These are phyloP conservation scores for Amyloporia xantha DNA, from an alignment of 768 basidiomycete species.

Conservation along the genomic window DNA sequence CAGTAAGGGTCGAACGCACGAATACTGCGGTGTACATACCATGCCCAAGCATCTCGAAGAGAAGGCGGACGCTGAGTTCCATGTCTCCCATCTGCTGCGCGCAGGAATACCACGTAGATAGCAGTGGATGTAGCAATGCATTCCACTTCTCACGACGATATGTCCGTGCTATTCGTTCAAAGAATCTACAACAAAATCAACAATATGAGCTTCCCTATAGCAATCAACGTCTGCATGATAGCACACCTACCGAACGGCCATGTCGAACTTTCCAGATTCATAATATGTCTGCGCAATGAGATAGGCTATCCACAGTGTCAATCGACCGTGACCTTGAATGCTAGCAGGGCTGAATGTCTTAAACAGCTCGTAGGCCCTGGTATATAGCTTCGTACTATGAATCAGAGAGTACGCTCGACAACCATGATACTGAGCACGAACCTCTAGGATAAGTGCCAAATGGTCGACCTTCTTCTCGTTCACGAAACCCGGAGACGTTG, in stretches of 20 bases:
- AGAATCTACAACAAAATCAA: conserved; percentile 50
- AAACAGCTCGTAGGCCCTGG: conserved; percentile 90
- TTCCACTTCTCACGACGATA: conserved; percentile 86
- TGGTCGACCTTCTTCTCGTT: conserved; percentile 96
- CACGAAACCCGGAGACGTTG: conserved; percentile 59
- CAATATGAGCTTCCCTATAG: background rate
- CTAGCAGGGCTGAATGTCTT: conserved; percentile 58
- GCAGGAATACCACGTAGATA: conserved; percentile 78
- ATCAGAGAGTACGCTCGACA: conserved; percentile 1
- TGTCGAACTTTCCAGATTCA: conserved; percentile 72
- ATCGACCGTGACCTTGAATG: conserved; percentile 55
- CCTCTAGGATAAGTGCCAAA: conserved; percentile 76
- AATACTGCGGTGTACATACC: conserved; percentile 36
- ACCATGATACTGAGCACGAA: conserved; percentile 28
- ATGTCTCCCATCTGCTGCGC: conserved; percentile 73
- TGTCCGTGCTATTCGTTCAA: conserved; percentile 84
- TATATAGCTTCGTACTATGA: conserved; percentile 59
- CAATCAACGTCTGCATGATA: background rate
- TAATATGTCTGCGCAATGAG: conserved; percentile 86
- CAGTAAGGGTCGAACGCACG: background rate
- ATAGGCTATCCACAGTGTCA: conserved; percentile 87
- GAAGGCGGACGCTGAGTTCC: conserved; percentile 65
- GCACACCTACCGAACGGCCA: conserved; percentile 74
- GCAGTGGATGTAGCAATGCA: conserved; percentile 63
- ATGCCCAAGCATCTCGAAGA: conserved; percentile 78